Base-by-base conservation (phyloP, 441 rosid species). In the Euphorbia schlechtendalii region DNA sequence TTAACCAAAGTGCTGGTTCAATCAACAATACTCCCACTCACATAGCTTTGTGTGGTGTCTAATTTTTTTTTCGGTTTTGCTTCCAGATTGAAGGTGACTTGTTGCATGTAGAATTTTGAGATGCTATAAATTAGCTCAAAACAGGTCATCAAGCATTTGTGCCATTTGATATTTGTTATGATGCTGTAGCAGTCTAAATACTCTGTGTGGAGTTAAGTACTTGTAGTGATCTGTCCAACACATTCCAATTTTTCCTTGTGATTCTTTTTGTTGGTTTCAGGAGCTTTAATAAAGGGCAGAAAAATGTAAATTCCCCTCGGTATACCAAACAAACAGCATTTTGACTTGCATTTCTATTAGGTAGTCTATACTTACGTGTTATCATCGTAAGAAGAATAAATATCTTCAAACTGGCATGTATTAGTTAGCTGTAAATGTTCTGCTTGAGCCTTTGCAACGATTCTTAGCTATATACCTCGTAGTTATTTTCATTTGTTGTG, bases 21-120 rank as follows among this genome's bases (percentile, higher is more conserved):
- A 38, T 43, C 15, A 43, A 43, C 14, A 43, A 40, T 20, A 9
- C 56, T n/a, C 9, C 38, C 36, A 13, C 28, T 9, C 63, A 52
- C n/a, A n/a, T n/a, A n/a, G n/a, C n/a, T n/a, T n/a, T n/a, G 21
- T 30, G 15, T 12, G 32, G 57, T 17, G 13, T 55, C 15, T 13
- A 51, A 36, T 38, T 12, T 49, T 69, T 62, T 43, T 15, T 18
- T 57, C 25, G 45, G 49, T 66, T 65, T 41, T 78, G 73, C 59
- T 80, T 80, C 64, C 84, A 83, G 84, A 77, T 75, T 60, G 54
- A 59, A 77, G 83, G 71, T 81, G 82, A 81, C 68, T 68, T 59
- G 49, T 69, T 69, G 71, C 73, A 28, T 59, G 54, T 59, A 32
- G n/a, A n/a, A n/a, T n/a, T 59, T 63, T 70, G 65, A 74, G 70